Base-by-base conservation (phyloP, 1,284 basidiomycete genomes). In the Blastosporella zonata region DNA sequence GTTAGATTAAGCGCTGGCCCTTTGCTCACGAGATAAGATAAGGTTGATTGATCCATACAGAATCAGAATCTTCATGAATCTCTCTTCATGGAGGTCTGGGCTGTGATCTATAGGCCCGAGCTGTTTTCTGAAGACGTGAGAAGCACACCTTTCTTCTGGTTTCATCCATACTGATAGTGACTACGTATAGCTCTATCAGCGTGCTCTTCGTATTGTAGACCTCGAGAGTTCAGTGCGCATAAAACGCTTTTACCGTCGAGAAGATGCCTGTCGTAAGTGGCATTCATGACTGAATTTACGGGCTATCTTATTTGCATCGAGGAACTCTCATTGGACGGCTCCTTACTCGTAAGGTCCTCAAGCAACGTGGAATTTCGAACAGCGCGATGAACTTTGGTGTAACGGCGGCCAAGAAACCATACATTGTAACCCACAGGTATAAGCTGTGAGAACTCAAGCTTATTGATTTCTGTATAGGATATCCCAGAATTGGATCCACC, bases 271-370 rank as follows among this genome's bases (percentile, higher is more conserved):
- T 67, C 74, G 88, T 90, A 59, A 67, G 82, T 54, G 41, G 46
- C 49, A 1, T 59, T 9, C 22, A 45, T 1, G 21, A 8, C 28
- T 23, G 15, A 28, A 17, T 20, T 15, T 17, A 15, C 22, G 28
- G 18, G 43, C 3, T 42, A 12, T 21, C 20, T 27, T 17, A 40
- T 22, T 9, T 29, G 22, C 3, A 7, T 6, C 25, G 58, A 88
- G 88, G 90, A 51, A 80, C 82, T 44, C 67, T 92, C 22, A 78
- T 90, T 52, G 87, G 89, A 15, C 75, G 80, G 17, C 72, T 92
- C 18, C 74, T 92, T 1, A 78, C 82, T 35, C 75, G 83, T 18
- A 67, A 77, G 47, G 67, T 87, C 50, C 72, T 90, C 36, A 69
- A 72, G 52, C 73, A 81, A 55, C 74, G 72, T 47, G 82, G 79